These are phyloP conservation scores for Sporobolomyces pararoseus DNA, from an alignment of 768 basidiomycete species.

Conservation along the genomic window DNA sequence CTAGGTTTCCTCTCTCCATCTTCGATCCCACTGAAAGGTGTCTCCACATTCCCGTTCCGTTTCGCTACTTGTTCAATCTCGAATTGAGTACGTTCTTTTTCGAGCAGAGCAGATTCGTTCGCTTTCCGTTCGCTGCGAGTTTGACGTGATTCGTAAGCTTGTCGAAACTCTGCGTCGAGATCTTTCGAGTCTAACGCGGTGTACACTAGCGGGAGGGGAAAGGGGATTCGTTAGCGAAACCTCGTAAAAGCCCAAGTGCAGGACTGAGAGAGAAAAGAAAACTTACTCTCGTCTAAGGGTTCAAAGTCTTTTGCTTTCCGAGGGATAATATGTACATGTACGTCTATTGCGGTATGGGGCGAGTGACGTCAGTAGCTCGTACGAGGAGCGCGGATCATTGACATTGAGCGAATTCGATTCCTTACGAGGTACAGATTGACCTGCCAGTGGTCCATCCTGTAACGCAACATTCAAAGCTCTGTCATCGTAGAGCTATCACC, in stretches of 20 bases:
- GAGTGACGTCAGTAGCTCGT: slow-evolving; percentile 44
- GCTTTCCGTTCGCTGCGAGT: slow-evolving; percentile 17
- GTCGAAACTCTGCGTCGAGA: slow-evolving; percentile 40
- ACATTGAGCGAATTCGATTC: no score
- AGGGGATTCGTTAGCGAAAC: background rate
- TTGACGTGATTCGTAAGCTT: slow-evolving; percentile 2
- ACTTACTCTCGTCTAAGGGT: slow-evolving; percentile 48
- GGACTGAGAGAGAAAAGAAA: slow-evolving; percentile 8
- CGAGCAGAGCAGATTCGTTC: background rate
- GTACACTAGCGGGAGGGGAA: slow-evolving; percentile 50
- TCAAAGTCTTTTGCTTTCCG: slow-evolving; percentile 59
- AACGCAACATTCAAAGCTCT: slow-evolving; percentile 26
- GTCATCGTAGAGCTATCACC: no score
- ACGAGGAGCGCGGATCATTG: no score
- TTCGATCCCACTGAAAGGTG: slow-evolving; percentile 60
- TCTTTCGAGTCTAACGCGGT: slow-evolving; percentile 70
- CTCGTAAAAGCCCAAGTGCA: background rate
- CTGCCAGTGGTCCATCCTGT: slow-evolving; percentile 42
- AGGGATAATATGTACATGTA: slow-evolving; percentile 89
- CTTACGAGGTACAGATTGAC: slow-evolving; percentile 28
- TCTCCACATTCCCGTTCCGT: slow-evolving; percentile 27
- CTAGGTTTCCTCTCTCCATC: slow-evolving; percentile 57
- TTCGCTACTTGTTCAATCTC: slow-evolving; percentile 47
- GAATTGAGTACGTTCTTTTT: slow-evolving; percentile 1
- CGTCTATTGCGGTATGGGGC: slow-evolving; percentile 58